These are phyloP conservation scores for Venturia oleaginea DNA, from an alignment of 2,329 filamentous ascomycete species.

Conservation along the genomic window DNA sequence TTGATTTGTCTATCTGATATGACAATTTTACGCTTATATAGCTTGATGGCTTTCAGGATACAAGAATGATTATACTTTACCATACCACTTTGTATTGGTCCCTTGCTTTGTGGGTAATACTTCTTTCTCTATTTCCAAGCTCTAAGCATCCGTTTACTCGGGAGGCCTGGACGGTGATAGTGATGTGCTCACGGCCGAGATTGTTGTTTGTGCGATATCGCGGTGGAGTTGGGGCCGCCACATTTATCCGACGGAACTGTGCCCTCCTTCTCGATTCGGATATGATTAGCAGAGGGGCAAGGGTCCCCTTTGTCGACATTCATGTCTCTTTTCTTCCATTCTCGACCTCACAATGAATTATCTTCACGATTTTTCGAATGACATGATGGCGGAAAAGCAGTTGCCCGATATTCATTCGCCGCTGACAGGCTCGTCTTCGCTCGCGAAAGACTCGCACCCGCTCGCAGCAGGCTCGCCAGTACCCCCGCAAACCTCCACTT, in stretches of 20 bases:
- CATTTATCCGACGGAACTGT: background rate
- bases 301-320: background rate
- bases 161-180: too few species aligned
- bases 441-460: too few species aligned
- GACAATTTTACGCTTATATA: background rate
- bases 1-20: background rate
- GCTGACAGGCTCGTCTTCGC: too few species aligned
- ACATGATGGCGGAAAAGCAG: background rate
- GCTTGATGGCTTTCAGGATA: background rate
- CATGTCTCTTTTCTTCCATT: background rate
- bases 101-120: background rate
- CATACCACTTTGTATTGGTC: background rate
- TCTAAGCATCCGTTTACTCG: too few species aligned
- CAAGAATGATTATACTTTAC: conserved; percentile 1
- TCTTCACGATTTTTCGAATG: background rate
- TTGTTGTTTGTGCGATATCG: background rate
- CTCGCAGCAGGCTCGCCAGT: background rate
- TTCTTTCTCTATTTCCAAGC: background rate
- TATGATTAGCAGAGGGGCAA: background rate
- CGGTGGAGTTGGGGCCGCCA: background rate
- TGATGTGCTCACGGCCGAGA: background rate
- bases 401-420: background rate
- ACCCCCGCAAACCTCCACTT: background rate
- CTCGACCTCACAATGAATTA: background rate
- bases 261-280: background rate